A percentile compares a stretch with the other conserved stretches of the same genome.
Conservation (phyloP, 192 early-diverging fungal species). For the Mortierella hygrophila region DNA sequence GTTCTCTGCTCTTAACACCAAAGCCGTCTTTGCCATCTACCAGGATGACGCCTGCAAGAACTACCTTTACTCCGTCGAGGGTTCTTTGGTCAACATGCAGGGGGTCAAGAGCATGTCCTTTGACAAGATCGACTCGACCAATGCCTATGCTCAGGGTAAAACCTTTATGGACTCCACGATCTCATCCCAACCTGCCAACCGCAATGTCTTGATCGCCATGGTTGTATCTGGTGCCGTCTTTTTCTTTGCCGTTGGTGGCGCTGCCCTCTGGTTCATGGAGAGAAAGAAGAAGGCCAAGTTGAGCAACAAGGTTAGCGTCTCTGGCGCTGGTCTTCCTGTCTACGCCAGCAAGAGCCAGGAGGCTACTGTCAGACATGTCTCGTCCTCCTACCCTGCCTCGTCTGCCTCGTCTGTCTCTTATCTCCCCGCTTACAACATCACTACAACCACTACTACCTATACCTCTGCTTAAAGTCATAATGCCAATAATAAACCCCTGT, state of each 20-base stretch:
- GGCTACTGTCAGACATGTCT: not conserved
- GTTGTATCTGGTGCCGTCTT: not conserved
- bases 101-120: slow-evolving; percentile 21
- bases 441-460: slow-evolving; percentile 7
- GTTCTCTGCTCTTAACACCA: slow-evolving; percentile 3
- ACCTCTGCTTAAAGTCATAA: not conserved
- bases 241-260: slow-evolving; percentile 13
- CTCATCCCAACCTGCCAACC: not conserved
- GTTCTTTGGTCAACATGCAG: slow-evolving; percentile 3
- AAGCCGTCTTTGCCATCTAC: slow-evolving; percentile 36
- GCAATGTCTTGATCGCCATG: slow-evolving; percentile 8
- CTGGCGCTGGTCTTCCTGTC: slow-evolving; percentile 16
- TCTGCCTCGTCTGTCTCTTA: slow-evolving; percentile 27
- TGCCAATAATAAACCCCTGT: not conserved
- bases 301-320: slow-evolving; percentile 13
- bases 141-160: slow-evolving; percentile 1
- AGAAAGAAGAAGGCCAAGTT: slow-evolving; percentile 12
- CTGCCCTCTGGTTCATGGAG: slow-evolving; percentile 18
- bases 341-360: slow-evolving; percentile 26
- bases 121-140: not conserved
- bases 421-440: slow-evolving; percentile 29
- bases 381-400: not conserved
- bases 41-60: slow-evolving; percentile 25
- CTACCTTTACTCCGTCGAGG: slow-evolving; percentile 37
- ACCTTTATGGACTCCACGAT: slow-evolving; percentile 9